Evolutionary conservation across 2,329 filamentous ascomycete species (phyloP).

Genomic region (Teratosphaeria nubilosa): DNA sequence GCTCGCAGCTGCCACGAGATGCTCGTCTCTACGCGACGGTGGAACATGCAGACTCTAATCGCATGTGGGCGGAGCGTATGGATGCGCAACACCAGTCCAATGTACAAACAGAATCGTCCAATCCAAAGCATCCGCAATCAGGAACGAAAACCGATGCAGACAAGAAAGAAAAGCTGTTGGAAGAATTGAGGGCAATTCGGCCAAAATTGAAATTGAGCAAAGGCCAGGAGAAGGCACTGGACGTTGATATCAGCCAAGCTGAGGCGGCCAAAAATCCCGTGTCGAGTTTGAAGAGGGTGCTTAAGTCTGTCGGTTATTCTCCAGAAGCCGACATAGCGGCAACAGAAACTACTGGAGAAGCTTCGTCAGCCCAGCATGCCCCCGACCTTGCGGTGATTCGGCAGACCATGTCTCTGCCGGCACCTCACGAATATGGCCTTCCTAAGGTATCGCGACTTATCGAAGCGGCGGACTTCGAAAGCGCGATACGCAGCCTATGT

Average conservation of each 20-base stretch:
- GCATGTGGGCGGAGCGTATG: neutral
- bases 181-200: neutral
- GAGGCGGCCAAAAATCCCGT: neutral
- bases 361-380: neutral
- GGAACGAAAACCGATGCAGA: neutral
- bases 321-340: neutral
- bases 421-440: neutral
- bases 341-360: neutral
- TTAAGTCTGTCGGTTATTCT: neutral
- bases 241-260: neutral
- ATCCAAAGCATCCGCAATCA: neutral
- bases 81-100: neutral
- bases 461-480: neutral
- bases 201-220: neutral
- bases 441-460: neutral
- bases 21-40: neutral
- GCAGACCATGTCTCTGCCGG: slow-evolving; percentile 1
- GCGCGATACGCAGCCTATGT: neutral
- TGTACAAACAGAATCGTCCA: neutral
- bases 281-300: neutral
- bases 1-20: neutral
- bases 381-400: neutral
- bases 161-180: neutral
- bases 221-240: neutral
- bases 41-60: neutral